Conservation (phyloP, 148 eudicot genomes). For the Nepenthes gracilis region DNA sequence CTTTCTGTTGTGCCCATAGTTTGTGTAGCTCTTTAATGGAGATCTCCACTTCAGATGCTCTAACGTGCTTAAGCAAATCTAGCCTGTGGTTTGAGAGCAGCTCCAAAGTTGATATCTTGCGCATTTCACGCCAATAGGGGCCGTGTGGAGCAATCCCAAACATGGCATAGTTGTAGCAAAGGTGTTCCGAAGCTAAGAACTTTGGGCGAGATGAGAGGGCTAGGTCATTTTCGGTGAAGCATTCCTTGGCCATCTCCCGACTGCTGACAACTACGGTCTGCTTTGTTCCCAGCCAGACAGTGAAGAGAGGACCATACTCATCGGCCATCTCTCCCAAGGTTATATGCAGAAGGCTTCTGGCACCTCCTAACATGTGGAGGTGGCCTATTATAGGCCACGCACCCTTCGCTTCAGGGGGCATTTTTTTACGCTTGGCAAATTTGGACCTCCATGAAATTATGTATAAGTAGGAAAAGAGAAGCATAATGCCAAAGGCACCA, state of each 20-base stretch:
- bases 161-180: slow-evolving; percentile 16
- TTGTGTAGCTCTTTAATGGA: not conserved
- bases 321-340: slow-evolving; percentile 13
- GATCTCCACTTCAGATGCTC: not conserved
- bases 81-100: slow-evolving; percentile 18
- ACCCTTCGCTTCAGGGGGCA: slow-evolving; percentile 8
- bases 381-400: slow-evolving; percentile 16
- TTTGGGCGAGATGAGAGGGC: not conserved
- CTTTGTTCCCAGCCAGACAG: not conserved
- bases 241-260: slow-evolving; percentile 5
- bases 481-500: too few relatives aligned
- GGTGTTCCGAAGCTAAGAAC: not conserved
- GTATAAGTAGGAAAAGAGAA: too few relatives aligned
- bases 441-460: too few relatives aligned
- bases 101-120: slow-evolving; percentile 19
- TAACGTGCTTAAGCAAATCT: not conserved
- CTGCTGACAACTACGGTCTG: slow-evolving; percentile 7
- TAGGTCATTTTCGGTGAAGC: not conserved
- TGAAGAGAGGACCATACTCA: slow-evolving; percentile 9
- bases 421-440: not conserved
- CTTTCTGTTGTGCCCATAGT: not conserved
- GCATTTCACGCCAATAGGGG: slow-evolving; percentile 24
- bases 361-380: slow-evolving; percentile 6
- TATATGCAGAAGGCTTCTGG: slow-evolving; percentile 4
- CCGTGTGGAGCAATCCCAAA: slow-evolving; percentile 24